phyloP scores from a whole-genome alignment of 164 flowering plant species.

The Liriodendron chinense region DNA sequence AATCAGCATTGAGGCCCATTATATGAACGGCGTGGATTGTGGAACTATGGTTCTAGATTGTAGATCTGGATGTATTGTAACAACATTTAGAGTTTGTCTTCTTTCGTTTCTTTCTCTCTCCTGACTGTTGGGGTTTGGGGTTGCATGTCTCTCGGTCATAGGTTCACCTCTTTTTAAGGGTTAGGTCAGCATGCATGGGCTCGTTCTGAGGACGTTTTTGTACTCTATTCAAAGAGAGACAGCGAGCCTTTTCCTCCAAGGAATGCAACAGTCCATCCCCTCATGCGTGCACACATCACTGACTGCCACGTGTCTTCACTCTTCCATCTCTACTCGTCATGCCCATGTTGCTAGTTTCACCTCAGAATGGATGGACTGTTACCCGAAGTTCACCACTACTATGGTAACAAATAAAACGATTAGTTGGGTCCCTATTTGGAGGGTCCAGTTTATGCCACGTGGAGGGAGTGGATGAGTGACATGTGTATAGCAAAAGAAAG shows the following conservation, averaged over 20 bases:
- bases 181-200: constrained; percentile 5
- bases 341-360: not conserved
- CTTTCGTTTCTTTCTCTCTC: not conserved
- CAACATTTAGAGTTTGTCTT: not conserved
- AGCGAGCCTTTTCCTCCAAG: not conserved
- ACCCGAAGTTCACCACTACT: not conserved
- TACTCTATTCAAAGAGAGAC: not conserved
- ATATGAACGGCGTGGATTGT: no score
- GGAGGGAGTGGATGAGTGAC: not conserved
- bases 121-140: not conserved
- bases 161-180: not conserved
- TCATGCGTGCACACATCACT: not conserved
- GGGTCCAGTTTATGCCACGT: not conserved
- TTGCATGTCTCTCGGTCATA: not conserved
- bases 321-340: not conserved
- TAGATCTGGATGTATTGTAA: not conserved
- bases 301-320: not conserved
- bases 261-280: not conserved
- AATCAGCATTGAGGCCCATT: no score
- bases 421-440: no score
- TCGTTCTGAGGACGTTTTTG: not conserved
- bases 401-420: no score
- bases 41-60: not conserved
- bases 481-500: not conserved
- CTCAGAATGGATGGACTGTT: not conserved